Base-by-base conservation (phyloP, 345 rosid genomes). In the Tarenaya hassleriana region DNA sequence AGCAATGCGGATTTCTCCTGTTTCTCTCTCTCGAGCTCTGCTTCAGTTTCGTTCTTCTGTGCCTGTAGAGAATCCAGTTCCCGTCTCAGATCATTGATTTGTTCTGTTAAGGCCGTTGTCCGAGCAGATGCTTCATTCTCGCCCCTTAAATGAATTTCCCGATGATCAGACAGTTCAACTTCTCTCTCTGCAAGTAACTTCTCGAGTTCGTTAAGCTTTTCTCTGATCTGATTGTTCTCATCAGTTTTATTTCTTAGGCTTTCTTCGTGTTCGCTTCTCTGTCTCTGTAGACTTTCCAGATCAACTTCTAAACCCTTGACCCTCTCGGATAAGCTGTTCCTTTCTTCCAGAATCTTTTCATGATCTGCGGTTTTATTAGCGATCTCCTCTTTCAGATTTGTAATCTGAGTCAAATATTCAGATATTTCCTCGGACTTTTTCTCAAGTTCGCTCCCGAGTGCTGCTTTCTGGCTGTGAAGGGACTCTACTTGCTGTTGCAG, bases 401-500 rank as follows among this genome's bases (percentile, higher is more conserved):
- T 74, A 9, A 71, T 64, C 61, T 72, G 74, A 47, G 60, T 66
- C 68, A 61, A 7, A 60, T 55, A 59, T 35, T 75, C 85, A 40
- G 84, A 73, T 47, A 73, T 72, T 66, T 78, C 84, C 52, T 50
- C 57, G 11, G 70, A 59, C 70, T 67, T 86, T n/a, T 59, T 69
- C 62, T 74, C 77, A 55, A 77, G 80, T 47, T 83, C 77, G 41
- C 63, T 52, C 52, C 76, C 79, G 14, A 76, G 56, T 51, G 74
- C 84, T 47, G 75, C 75, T 69, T 68, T 83, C 58, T 80, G 77
- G 67, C 64, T 68, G 17, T 58, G 67, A 33, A 83, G 71, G 24
- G 75, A 65, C 56, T 51, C 82, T 63, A 80, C 44, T 64, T 86
- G 62, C 41, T 75, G 74, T 58, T 73, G 70, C 73, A 83, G 69